Evolutionary conservation across 768 basidiomycete species (phyloP).

Genomic region (Amylocystis lapponica): DNA sequence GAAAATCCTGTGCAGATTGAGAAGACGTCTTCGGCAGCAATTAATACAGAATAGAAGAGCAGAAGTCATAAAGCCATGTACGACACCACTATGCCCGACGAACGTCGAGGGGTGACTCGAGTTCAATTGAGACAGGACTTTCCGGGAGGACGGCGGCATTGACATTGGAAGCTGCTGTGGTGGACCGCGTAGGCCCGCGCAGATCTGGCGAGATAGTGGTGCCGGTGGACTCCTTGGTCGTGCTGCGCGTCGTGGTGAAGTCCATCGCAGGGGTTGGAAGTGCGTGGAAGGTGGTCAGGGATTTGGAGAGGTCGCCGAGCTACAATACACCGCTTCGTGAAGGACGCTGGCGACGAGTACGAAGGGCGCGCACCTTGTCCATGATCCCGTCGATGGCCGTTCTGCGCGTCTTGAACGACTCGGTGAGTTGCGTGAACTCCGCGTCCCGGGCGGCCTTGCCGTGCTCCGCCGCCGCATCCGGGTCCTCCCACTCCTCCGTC

Average conservation of each 20-base stretch:
- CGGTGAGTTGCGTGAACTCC: slow-evolving; percentile 62
- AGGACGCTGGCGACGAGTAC: slow-evolving; percentile 3
- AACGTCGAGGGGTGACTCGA: too few relatives aligned
- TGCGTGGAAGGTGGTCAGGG: slow-evolving; percentile 39
- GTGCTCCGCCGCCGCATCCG: slow-evolving; percentile 50
- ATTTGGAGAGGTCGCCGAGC: slow-evolving; percentile 50
- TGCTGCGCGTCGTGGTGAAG: slow-evolving; percentile 25
- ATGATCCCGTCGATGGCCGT: slow-evolving; percentile 67
- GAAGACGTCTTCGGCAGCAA: too few relatives aligned
- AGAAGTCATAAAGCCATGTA: too few relatives aligned
- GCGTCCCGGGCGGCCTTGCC: slow-evolving; percentile 48
- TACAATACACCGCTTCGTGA: slow-evolving; percentile 26
- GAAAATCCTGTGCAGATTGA: too few relatives aligned
- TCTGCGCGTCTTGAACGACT: slow-evolving; percentile 65
- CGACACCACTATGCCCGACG: too few relatives aligned
- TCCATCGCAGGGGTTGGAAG: slow-evolving; percentile 37
- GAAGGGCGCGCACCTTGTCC: slow-evolving; percentile 47
- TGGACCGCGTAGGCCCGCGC: not conserved
- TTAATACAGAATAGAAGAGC: too few relatives aligned
- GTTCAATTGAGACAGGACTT: too few relatives aligned
- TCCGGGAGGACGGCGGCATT: too few relatives aligned
- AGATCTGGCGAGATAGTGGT: slow-evolving; percentile 16
- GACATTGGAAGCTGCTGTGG: too few relatives aligned
- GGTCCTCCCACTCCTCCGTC: slow-evolving; percentile 37
- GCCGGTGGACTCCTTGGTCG: slow-evolving; percentile 28